Base-by-base conservation (phyloP, 1,139 yeast genomes). In the Suhomyces atakaporum region DNA sequence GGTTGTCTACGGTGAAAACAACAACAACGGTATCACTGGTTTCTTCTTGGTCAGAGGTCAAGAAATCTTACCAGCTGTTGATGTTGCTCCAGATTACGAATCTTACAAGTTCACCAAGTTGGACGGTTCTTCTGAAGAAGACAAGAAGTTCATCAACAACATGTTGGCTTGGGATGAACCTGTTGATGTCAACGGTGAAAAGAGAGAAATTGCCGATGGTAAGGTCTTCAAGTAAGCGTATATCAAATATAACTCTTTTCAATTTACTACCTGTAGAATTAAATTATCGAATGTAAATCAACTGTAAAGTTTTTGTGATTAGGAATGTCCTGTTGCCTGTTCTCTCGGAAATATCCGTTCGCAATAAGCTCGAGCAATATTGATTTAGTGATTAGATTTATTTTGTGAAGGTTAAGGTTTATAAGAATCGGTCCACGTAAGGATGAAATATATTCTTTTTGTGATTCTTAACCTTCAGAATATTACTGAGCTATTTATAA, bases 41-140 rank as follows among this genome's bases (percentile, higher is more conserved):
- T 95, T 84, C 63, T 84, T 92, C 77, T 70, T 92, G 60, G 83
- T 92, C 61, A 87, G 97, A 75, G 99, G 99, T 60, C 89, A 92
- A 70, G 97, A 92, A 49, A 71, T 58, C 62, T 77, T 53, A 42
- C 96, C 97, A 63, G 98, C 96, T 49, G 89, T 92, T 61, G 86
- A 92, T 52, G 97, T 92, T 66, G 99, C 98, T 61, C 97, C 99
- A 70, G 99, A 92, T 74, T 89, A 95, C 96, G 98, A 92, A 74
- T 70, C 76, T 41, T 72, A 72, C 55, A 45, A 54, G 26, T 72
- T 58, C 70, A 57, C 66, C 54, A 69, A 66, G 58, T 61, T 72
- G 56, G 75, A 71, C 49, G 66, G 59, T 42, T 46, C 66, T 39
- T 56, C 58, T 38, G 62, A 56, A 39, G 69, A 66, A 45, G 58